Conservation (phyloP, 1,284 basidiomycete genomes). For the Neonothopanus nambi region DNA sequence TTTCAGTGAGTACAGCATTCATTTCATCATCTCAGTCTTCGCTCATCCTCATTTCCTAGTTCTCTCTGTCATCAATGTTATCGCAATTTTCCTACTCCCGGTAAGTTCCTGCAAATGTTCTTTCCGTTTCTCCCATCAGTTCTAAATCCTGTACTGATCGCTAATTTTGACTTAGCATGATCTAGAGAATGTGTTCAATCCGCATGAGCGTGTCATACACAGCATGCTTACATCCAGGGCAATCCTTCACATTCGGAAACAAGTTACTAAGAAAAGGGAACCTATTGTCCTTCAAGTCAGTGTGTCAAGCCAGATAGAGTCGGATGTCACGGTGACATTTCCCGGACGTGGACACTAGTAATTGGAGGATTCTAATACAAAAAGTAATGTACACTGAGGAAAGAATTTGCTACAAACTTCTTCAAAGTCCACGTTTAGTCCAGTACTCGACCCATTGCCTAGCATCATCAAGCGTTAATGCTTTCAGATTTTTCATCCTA, state of each 20-base stretch:
- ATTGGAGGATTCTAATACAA: too few species aligned
- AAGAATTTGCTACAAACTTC: too few species aligned
- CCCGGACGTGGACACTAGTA: too few species aligned
- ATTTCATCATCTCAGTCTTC: background rate
- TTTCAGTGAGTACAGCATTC: background rate
- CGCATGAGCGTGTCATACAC: conserved; percentile 1
- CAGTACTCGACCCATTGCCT: conserved; percentile 29
- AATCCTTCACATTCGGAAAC: conserved; percentile 1
- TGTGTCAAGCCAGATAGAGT: too few species aligned
- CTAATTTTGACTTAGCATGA: background rate
- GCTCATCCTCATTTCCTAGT: background rate
- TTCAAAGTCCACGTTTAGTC: conserved; percentile 14
- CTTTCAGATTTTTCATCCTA: conserved; percentile 22
- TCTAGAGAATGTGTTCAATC: background rate
- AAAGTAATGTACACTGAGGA: too few species aligned
- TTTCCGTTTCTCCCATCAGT: background rate
- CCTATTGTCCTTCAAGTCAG: too few species aligned
- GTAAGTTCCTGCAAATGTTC: background rate
- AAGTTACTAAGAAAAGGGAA: background rate
- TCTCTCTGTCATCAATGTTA: background rate
- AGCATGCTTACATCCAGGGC: background rate
- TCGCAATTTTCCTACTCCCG: background rate
- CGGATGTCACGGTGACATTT: too few species aligned
- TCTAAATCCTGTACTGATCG: background rate
- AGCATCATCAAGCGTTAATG: conserved; percentile 23